Conservation (phyloP, 176 grass and related monocot genomes). For the Alopecurus myosuroides region DNA sequence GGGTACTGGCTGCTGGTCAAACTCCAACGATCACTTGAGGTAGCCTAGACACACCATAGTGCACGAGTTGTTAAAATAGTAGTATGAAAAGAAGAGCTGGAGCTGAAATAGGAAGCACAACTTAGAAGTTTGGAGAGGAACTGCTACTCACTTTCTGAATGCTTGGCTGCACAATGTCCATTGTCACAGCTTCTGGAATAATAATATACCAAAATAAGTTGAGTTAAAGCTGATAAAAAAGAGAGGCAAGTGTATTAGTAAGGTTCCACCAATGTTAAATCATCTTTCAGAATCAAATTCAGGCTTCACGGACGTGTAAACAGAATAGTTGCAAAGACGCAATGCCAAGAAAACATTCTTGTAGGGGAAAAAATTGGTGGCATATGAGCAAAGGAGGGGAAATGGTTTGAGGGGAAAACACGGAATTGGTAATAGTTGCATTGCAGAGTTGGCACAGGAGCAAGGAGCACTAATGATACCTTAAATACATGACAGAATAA, state of each 20-base stretch:
- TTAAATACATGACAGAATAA: not conserved
- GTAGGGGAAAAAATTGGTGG: not conserved
- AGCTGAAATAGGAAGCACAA: slow-evolving; percentile 10
- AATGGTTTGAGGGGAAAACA: not conserved
- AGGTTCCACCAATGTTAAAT: slow-evolving; percentile 10
- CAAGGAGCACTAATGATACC: not conserved
- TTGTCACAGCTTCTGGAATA: slow-evolving; percentile 28
- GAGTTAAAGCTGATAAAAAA: slow-evolving; percentile 27
- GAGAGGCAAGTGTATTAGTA: slow-evolving; percentile 8
- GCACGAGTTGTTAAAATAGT: slow-evolving; percentile 12
- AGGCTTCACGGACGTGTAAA: not conserved
- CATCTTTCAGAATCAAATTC: slow-evolving; percentile 14
- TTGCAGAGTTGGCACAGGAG: not conserved
- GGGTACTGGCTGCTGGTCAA: slow-evolving; percentile 55
- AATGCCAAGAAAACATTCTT: not conserved
- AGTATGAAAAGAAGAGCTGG: slow-evolving; percentile 1
- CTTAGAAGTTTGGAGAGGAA: slow-evolving; percentile 2
- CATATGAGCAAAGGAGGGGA: not conserved
- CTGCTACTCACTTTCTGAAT: slow-evolving; percentile 51
- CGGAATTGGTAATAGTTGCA: not conserved
- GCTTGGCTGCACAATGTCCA: slow-evolving; percentile 48
- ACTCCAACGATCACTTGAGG: slow-evolving; percentile 53
- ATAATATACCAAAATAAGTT: slow-evolving; percentile 29
- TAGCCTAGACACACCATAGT: too few relatives aligned
- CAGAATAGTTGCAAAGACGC: not conserved